phyloP scores from a whole-genome alignment of 495 filamentous ascomycete species.

The Xylaria nigripes region DNA sequence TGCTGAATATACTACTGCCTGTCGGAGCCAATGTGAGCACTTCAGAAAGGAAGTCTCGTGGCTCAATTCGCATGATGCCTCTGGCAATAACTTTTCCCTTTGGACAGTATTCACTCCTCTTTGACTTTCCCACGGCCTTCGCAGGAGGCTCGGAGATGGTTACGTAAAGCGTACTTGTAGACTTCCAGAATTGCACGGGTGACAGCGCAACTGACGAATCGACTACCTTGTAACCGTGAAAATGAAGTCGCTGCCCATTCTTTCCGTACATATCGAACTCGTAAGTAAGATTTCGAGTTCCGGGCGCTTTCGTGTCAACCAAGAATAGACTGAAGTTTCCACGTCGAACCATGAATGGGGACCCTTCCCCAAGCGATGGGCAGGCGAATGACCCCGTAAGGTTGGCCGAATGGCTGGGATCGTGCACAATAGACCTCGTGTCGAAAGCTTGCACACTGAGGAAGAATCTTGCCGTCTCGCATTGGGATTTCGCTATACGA shows the following conservation, averaged over 20 bases:
- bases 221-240: slow-evolving; percentile 57
- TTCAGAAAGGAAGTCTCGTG: slow-evolving; percentile 49
- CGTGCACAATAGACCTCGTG: slow-evolving; percentile 32
- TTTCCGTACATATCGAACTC: slow-evolving; percentile 51
- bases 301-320: slow-evolving; percentile 43
- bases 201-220: slow-evolving; percentile 51
- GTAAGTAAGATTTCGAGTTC: slow-evolving; percentile 52
- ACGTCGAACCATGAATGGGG: slow-evolving; percentile 52
- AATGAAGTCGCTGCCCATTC: slow-evolving; percentile 43
- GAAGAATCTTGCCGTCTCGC: slow-evolving; percentile 52
- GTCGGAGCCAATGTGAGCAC: slow-evolving; percentile 46
- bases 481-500: slow-evolving; percentile 42
- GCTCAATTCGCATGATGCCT: slow-evolving; percentile 52
- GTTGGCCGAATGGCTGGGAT: slow-evolving; percentile 45
- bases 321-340: slow-evolving; percentile 53
- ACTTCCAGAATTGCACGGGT: slow-evolving; percentile 48
- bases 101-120: slow-evolving; percentile 31
- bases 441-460: slow-evolving; percentile 51
- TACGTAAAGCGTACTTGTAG: slow-evolving; percentile 56
- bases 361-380: slow-evolving; percentile 43
- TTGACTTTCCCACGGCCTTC: slow-evolving; percentile 10
- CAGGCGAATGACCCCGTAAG: slow-evolving; percentile 58
- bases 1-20: slow-evolving; percentile 38
- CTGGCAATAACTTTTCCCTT: slow-evolving; percentile 41
- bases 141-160: slow-evolving; percentile 35